Evolutionary conservation across 345 rosid species (phyloP).

Genomic region (Dimocarpus longan): DNA sequence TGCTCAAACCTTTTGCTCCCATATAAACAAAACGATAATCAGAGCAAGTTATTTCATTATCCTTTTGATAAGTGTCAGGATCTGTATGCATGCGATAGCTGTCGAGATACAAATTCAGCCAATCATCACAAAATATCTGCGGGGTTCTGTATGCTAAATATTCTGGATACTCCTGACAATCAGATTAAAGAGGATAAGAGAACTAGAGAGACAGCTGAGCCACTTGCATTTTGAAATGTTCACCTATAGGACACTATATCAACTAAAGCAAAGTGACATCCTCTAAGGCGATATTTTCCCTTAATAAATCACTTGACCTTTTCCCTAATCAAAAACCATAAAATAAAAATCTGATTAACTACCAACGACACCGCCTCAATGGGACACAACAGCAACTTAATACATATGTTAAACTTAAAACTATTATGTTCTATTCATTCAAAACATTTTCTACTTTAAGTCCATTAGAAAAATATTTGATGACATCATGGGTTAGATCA

Average conservation of each 20-base stretch:
- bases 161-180: conserved; percentile 82
- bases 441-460: not conserved
- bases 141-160: conserved; percentile 78
- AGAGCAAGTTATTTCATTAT: conserved; percentile 71
- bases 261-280: not conserved
- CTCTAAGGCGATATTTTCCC: not conserved
- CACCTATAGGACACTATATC: conserved; percentile 8
- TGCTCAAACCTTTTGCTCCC: conserved; percentile 85
- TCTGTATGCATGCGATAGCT: conserved; percentile 66
- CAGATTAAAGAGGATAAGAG: conserved; percentile 28
- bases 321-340: not conserved
- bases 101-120: conserved; percentile 89
- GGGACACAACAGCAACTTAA: not conserved
- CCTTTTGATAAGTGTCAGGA: conserved; percentile 47
- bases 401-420: not conserved
- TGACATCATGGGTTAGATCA: not conserved
- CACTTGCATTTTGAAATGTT: conserved; percentile 10
- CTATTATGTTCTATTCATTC: not conserved
- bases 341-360: not conserved
- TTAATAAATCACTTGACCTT: not conserved
- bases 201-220: conserved; percentile 18
- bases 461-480: not conserved
- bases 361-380: not conserved
- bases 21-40: conserved; percentile 96
- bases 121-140: conserved; percentile 67